These are phyloP conservation scores for Silene uniflora DNA, from an alignment of 148 eudicot genomes.

Conservation along the genomic window DNA sequence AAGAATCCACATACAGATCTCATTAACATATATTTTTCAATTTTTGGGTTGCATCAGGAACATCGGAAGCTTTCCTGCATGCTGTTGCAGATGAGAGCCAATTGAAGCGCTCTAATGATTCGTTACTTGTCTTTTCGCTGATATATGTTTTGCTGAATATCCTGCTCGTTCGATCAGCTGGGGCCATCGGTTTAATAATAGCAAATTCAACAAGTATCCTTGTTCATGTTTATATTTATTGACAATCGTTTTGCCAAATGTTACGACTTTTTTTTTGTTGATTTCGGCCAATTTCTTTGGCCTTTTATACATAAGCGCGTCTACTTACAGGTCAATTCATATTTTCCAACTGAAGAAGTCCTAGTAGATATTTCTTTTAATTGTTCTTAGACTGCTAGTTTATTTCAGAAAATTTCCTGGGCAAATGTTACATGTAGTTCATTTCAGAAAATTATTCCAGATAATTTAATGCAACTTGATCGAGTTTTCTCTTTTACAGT, in stretches of 20 bases:
- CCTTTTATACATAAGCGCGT: too few relatives aligned
- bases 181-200: conserved; percentile 83
- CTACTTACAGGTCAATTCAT: neutral
- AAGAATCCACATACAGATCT: neutral
- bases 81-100: conserved; percentile 86
- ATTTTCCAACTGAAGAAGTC: neutral
- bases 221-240: conserved; percentile 9
- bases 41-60: conserved; percentile 54
- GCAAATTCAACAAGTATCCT: conserved; percentile 99
- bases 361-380: neutral
- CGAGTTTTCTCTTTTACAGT: neutral
- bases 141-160: conserved; percentile 71
- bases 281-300: neutral
- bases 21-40: conserved; percentile 5
- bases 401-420: neutral
- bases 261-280: too few relatives aligned
- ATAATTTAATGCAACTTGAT: too few relatives aligned
- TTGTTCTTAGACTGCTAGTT: neutral
- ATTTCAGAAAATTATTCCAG: too few relatives aligned
- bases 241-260: neutral
- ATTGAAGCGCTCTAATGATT: conserved; percentile 83
- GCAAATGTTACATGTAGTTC: too few relatives aligned
- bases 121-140: conserved; percentile 69
- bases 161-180: conserved; percentile 75
- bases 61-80: conserved; percentile 95